Evolutionary conservation across 2,329 filamentous ascomycete species (phyloP).

Genomic region (Beauveria sp.): DNA sequence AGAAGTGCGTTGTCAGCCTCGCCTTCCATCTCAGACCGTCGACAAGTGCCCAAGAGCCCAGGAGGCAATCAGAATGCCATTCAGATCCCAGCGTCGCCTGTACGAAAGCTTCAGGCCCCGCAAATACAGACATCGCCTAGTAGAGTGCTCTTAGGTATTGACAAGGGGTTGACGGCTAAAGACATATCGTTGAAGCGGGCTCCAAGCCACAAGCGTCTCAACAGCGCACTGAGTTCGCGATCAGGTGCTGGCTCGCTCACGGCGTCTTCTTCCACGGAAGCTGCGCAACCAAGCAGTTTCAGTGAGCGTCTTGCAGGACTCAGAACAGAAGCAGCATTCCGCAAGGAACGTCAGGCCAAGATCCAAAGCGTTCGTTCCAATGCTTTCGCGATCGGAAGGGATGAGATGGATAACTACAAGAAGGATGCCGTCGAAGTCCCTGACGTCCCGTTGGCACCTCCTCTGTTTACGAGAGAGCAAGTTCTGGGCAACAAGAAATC

Average conservation of each 20-base stretch:
- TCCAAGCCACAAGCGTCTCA: slow-evolving; percentile 34
- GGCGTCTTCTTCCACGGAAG: slow-evolving; percentile 15
- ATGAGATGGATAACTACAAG: slow-evolving; percentile 55
- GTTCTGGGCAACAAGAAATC: slow-evolving; percentile 35
- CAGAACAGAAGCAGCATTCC: slow-evolving; percentile 45
- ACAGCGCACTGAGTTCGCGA: neutral
- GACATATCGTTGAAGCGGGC: slow-evolving; percentile 81
- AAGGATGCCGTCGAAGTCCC: slow-evolving; percentile 48
- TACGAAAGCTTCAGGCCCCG: slow-evolving; percentile 48
- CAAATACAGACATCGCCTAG: slow-evolving; percentile 65
- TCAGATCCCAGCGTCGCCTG: slow-evolving; percentile 70
- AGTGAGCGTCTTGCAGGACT: slow-evolving; percentile 78
- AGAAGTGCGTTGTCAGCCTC: slow-evolving; percentile 4
- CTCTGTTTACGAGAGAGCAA: slow-evolving; percentile 57
- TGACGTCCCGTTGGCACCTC: slow-evolving; percentile 37
- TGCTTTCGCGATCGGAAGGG: slow-evolving; percentile 48
- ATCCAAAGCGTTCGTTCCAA: slow-evolving; percentile 46
- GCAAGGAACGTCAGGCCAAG: slow-evolving; percentile 42
- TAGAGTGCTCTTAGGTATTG: slow-evolving; percentile 75
- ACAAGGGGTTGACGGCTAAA: slow-evolving; percentile 72
- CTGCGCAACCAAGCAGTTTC: slow-evolving; percentile 52
- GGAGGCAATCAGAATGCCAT: slow-evolving; percentile 28
- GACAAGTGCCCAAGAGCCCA: neutral
- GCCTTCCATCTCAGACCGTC: neutral
- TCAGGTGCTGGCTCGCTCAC: neutral